Percentiles rank a stretch among this genome's conserved stretches.
Conservation (phyloP, 1,284 basidiomycete species). For the Melampsora larici-populina region DNA sequence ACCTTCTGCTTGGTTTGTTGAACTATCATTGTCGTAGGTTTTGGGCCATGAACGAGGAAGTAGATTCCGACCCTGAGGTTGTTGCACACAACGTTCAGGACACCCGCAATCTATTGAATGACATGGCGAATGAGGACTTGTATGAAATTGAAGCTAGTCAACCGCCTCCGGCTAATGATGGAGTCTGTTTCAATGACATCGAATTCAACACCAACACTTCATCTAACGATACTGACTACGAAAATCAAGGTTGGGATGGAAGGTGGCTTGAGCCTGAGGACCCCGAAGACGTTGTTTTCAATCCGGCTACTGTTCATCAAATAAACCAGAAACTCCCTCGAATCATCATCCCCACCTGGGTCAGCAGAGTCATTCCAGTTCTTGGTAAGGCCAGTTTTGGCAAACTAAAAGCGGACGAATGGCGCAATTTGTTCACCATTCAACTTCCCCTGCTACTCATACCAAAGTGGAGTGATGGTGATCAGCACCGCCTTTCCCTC, state of each 20-base stretch:
- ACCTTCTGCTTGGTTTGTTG: conserved; percentile 8
- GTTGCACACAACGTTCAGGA: neutral
- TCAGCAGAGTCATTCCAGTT: conserved; percentile 20
- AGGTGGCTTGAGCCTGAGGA: neutral
- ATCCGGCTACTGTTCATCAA: neutral
- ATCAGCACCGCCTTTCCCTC: neutral
- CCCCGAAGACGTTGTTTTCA: neutral
- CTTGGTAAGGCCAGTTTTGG: conserved; percentile 27
- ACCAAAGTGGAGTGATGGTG: neutral
- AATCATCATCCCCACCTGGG: conserved; percentile 15
- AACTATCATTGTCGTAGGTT: conserved; percentile 20
- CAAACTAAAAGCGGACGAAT: conserved; percentile 22
- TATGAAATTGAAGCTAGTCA: neutral
- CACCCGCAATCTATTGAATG: neutral
- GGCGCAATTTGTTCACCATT: conserved; percentile 25
- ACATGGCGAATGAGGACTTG: neutral
- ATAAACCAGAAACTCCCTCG: neutral
- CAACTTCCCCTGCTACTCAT: conserved; percentile 17
- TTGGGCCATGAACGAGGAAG: conserved; percentile 27
- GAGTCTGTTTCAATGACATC: neutral
- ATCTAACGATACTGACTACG: conserved; percentile 10
- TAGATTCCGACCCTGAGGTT: neutral
- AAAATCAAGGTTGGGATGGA: conserved; percentile 16
- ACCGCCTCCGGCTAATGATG: neutral
- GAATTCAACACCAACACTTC: conserved; percentile 4